Percentiles rank a stretch among this genome's conserved stretches.
Conservation (phyloP, 768 basidiomycete genomes). For the Artomyces pyxidatus region DNA sequence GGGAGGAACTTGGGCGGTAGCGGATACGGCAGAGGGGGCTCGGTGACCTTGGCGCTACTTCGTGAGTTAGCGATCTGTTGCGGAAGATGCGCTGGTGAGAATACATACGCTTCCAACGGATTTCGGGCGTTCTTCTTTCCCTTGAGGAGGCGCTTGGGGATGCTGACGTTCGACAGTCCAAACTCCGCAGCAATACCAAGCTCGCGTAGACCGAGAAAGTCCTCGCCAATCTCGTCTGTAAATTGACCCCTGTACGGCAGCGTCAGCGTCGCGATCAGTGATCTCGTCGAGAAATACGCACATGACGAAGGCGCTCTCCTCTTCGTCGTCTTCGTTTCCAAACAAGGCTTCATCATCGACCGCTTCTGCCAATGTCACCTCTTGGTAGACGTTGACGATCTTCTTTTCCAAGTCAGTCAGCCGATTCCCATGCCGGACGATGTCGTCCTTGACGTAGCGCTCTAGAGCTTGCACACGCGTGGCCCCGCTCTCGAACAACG, state of each 20-base stretch:
- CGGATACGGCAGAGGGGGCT: constrained; percentile 78
- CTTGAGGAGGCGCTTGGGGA: constrained; percentile 75
- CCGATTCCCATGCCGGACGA: constrained; percentile 72
- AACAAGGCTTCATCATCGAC: constrained; percentile 59
- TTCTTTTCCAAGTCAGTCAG: constrained; percentile 81
- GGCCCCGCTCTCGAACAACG: constrained; percentile 83
- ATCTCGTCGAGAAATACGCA: constrained; percentile 23
- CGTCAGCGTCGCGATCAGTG: constrained; percentile 2
- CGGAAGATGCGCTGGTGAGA: not conserved
- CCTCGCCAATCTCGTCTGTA: constrained; percentile 81
- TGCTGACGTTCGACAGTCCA: constrained; percentile 65
- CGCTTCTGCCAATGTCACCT: constrained; percentile 42
- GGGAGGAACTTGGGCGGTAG: constrained; percentile 77
- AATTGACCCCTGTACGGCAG: constrained; percentile 61
- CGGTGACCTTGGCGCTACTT: constrained; percentile 50
- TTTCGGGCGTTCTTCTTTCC: constrained; percentile 32
- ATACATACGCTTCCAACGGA: constrained; percentile 40
- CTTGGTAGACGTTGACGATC: constrained; percentile 73
- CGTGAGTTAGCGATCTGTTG: not conserved
- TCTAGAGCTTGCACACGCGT: constrained; percentile 75
- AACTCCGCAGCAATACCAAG: constrained; percentile 84
- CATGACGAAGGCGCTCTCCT: constrained; percentile 62
- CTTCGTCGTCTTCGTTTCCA: constrained; percentile 43
- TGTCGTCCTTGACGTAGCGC: constrained; percentile 81
- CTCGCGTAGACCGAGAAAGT: constrained; percentile 85